phyloP scores from a whole-genome alignment of 2,329 filamentous ascomycete species.

The Paradendryphiella salina region DNA sequence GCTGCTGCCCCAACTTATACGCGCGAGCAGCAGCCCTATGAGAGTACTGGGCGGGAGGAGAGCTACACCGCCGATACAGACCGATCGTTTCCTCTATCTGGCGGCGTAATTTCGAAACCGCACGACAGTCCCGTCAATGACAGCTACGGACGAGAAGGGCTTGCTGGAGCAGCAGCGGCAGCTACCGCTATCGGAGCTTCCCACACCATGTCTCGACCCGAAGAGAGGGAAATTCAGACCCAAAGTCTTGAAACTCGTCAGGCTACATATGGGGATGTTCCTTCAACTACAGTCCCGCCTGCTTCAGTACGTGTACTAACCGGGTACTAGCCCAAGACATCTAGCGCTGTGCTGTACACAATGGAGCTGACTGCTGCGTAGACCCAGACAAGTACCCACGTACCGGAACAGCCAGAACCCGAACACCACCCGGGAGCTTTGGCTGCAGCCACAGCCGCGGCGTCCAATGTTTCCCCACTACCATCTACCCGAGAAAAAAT shows the following conservation, averaged over 20 bases:
- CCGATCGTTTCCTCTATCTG: slow-evolving; percentile 45
- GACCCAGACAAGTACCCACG: neutral
- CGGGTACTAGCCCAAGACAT: neutral
- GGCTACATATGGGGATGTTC: slow-evolving; percentile 3
- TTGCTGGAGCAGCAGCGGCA: slow-evolving; percentile 38
- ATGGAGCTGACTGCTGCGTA: neutral
- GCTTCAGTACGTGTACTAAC: neutral
- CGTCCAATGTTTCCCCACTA: slow-evolving; percentile 9
- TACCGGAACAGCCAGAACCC: slow-evolving; percentile 1
- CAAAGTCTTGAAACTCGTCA: slow-evolving; percentile 7
- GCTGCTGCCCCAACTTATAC: neutral
- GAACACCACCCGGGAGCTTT: slow-evolving; percentile 26
- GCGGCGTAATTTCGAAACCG: slow-evolving; percentile 31
- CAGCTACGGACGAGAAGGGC: slow-evolving; percentile 27
- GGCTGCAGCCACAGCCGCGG: slow-evolving; percentile 21
- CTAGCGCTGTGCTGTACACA: neutral
- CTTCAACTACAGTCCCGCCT: neutral
- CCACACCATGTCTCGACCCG: slow-evolving; percentile 10
- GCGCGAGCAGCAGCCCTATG: slow-evolving; percentile 9
- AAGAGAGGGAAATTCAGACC: slow-evolving; percentile 6
- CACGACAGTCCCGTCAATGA: slow-evolving; percentile 16
- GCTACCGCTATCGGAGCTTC: slow-evolving; percentile 32
- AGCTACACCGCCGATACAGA: slow-evolving; percentile 29
- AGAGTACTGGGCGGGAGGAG: slow-evolving; percentile 17
- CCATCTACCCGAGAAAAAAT: slow-evolving; percentile 16